A percentile compares a stretch with the other conserved stretches of the same genome.
Conservation (phyloP, 495 filamentous ascomycete species). For the Talaromyces adpressus region DNA sequence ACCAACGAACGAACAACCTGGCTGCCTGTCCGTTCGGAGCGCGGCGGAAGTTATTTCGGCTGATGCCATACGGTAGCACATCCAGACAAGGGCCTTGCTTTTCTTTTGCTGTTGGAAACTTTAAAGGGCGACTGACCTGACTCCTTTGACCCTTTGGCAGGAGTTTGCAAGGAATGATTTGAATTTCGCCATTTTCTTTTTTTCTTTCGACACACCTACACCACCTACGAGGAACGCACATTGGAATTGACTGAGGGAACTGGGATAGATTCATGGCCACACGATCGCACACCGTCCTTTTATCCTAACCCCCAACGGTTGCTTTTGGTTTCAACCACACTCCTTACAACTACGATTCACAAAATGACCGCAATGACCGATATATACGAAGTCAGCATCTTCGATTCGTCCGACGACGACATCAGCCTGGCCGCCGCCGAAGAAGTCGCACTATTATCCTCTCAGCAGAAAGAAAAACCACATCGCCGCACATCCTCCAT, state of each 20-base stretch:
- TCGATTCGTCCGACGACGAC: slow-evolving; percentile 5
- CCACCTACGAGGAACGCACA: neutral
- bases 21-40: neutral
- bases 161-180: neutral
- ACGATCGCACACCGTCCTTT: neutral
- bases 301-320: too few relatives aligned
- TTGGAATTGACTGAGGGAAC: neutral
- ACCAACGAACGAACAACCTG: neutral
- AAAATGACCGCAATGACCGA: neutral
- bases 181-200: neutral
- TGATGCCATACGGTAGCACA: neutral
- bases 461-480: neutral
- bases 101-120: neutral
- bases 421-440: neutral
- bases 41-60: neutral
- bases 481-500: neutral
- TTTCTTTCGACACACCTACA: neutral
- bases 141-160: neutral
- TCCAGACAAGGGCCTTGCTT: neutral
- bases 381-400: neutral
- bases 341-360: neutral
- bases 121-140: neutral
- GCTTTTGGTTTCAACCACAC: too few relatives aligned
- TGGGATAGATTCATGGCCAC: neutral
- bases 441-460: neutral